These are phyloP conservation scores for Venturia effusa DNA, from an alignment of 2,329 filamentous ascomycete genomes.

Conservation along the genomic window DNA sequence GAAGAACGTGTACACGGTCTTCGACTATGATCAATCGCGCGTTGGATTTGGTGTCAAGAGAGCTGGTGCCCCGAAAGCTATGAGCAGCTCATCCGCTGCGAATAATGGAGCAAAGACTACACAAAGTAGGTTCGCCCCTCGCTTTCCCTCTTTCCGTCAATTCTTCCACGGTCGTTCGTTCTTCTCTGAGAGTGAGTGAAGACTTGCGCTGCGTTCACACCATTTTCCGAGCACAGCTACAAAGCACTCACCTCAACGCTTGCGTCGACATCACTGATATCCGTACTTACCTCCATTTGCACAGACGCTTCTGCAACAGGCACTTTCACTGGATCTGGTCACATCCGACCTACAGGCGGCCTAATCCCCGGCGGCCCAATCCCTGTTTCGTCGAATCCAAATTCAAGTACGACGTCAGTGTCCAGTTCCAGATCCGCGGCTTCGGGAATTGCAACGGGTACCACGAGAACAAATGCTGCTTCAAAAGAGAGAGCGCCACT, in stretches of 20 bases:
- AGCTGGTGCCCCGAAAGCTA: neutral
- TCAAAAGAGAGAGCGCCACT: neutral
- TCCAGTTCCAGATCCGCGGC: neutral
- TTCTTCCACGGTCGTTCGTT: neutral
- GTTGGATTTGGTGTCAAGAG: slow-evolving; percentile 38
- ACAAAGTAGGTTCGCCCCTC: neutral
- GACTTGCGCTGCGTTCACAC: neutral
- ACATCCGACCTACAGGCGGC: neutral
- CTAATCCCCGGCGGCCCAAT: neutral
- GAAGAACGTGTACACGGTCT: slow-evolving; percentile 82
- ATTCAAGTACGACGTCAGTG: neutral
- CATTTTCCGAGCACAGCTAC: neutral
- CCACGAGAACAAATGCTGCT: neutral
- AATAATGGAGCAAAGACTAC: neutral
- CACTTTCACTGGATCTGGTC: neutral
- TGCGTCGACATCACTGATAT: neutral
- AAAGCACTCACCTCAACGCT: neutral
- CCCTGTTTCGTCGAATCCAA: neutral
- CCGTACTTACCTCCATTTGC: neutral
- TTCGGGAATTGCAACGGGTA: neutral
- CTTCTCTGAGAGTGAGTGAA: neutral
- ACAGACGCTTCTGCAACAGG: neutral
- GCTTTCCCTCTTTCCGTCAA: neutral
- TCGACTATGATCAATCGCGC: slow-evolving; percentile 59
- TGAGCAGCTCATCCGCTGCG: neutral